Percentiles rank a stretch among this genome's conserved stretches.
phyloP scores from a whole-genome alignment of 2,329 filamentous ascomycete species.

The Cladosporium sp. region DNA sequence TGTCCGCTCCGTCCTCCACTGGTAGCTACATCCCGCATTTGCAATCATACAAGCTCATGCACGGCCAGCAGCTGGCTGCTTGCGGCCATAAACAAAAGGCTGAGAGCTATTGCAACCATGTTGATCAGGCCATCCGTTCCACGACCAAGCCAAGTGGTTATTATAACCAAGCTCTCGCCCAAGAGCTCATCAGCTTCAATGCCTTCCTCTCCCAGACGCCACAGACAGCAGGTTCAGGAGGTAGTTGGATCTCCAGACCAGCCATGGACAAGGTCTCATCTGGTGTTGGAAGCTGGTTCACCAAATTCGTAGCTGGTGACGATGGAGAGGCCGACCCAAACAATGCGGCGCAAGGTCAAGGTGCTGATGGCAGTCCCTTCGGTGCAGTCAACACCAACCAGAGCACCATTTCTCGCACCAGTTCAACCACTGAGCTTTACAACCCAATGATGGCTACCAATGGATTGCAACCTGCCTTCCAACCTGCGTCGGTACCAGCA shows the following conservation, averaged over 20 bases:
- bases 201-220: constrained; percentile 81
- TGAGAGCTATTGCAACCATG: constrained; percentile 84
- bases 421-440: constrained; percentile 69
- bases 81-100: constrained; percentile 78
- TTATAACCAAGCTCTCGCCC: constrained; percentile 71
- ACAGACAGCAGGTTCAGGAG: constrained; percentile 55
- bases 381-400: constrained; percentile 69
- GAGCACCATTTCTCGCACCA: constrained; percentile 50
- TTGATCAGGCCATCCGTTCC: constrained; percentile 69
- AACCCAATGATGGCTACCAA: constrained; percentile 46
- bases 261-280: constrained; percentile 95
- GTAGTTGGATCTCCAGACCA: constrained; percentile 84
- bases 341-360: constrained; percentile 45
- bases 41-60: constrained; percentile 84
- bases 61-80: constrained; percentile 80
- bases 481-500: constrained; percentile 8
- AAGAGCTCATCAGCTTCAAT: constrained; percentile 75
- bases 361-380: constrained; percentile 68
- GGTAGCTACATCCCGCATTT: constrained; percentile 66
- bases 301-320: constrained; percentile 91
- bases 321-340: constrained; percentile 65
- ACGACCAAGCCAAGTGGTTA: constrained; percentile 84
- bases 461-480: constrained; percentile 21
- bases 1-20: constrained; percentile 50
- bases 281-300: constrained; percentile 87